A percentile compares a stretch with the other conserved stretches of the same genome.
Evolutionary conservation across 2,329 filamentous ascomycete species (phyloP).

Genomic region (Ascochyta lentis): DNA sequence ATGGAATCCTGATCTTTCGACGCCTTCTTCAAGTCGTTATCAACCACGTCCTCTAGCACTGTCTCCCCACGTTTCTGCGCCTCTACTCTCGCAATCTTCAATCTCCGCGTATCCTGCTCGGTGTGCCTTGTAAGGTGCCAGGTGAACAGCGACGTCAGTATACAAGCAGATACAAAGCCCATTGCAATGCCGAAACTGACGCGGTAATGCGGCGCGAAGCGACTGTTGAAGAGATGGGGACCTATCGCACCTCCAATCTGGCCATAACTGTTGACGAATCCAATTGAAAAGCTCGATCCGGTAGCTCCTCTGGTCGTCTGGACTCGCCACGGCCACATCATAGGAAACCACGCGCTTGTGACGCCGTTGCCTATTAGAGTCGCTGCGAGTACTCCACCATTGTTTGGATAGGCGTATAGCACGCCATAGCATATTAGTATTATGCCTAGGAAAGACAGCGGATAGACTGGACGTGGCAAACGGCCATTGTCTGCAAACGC

Average conservation of each 20-base stretch:
- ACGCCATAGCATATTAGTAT: constrained; percentile 52
- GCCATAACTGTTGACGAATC: constrained; percentile 53
- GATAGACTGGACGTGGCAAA: constrained; percentile 52
- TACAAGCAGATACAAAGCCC: constrained; percentile 49
- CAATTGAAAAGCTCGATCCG: constrained; percentile 55
- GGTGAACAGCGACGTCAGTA: constrained; percentile 48
- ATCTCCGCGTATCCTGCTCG: constrained; percentile 46
- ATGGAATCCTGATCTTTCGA: not conserved
- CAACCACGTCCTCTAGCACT: constrained; percentile 23
- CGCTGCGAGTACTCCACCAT: constrained; percentile 54
- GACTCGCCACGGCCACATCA: constrained; percentile 52
- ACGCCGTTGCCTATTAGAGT: constrained; percentile 23
- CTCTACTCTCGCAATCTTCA: constrained; percentile 24
- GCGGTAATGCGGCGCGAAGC: constrained; percentile 52
- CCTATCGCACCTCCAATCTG: constrained; percentile 56
- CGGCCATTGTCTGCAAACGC: constrained; percentile 34
- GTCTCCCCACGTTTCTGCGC: constrained; percentile 19
- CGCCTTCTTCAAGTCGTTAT: constrained; percentile 21
- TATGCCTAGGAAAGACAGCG: constrained; percentile 52
- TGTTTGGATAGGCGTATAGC: constrained; percentile 23
- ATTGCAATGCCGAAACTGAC: constrained; percentile 49
- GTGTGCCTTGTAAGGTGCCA: constrained; percentile 53
- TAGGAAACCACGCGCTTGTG: constrained; percentile 22
- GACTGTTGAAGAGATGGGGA: constrained; percentile 53
- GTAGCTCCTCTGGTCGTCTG: constrained; percentile 46